phyloP scores from a whole-genome alignment of 108 stramenopile species.

The Nitzschia inconspicua region DNA sequence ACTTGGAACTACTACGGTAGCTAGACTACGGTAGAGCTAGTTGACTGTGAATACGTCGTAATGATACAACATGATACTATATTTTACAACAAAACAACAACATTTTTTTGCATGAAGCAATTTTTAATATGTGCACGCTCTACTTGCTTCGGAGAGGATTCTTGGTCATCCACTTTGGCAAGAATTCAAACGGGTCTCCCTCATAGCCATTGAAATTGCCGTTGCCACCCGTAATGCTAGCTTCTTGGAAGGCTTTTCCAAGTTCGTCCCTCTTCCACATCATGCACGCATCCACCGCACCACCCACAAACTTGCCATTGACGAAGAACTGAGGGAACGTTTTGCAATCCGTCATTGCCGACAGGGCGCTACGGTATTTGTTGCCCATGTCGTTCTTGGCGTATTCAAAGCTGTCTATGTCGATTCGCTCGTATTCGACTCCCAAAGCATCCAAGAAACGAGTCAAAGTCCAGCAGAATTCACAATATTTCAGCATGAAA shows the following conservation, averaged over 20 bases:
- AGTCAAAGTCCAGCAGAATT: constrained; percentile 43
- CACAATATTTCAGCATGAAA: constrained; percentile 40
- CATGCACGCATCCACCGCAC: constrained; percentile 46
- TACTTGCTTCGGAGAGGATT: constrained; percentile 37
- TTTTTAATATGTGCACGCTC: background rate
- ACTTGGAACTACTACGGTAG: too few relatives aligned
- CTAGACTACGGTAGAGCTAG: too few relatives aligned
- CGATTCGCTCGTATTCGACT: constrained; percentile 23
- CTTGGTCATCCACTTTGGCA: constrained; percentile 51
- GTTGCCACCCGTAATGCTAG: constrained; percentile 21
- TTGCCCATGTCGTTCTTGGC: constrained; percentile 39
- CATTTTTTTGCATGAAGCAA: too few relatives aligned
- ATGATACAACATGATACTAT: too few relatives aligned
- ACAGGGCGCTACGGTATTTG: constrained; percentile 33
- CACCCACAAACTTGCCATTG: constrained; percentile 32
- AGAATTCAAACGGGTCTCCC: constrained; percentile 52
- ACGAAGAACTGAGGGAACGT: constrained; percentile 45
- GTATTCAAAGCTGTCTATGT: constrained; percentile 30
- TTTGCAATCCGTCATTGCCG: constrained; percentile 14
- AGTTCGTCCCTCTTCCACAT: constrained; percentile 50
- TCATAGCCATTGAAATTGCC: constrained; percentile 20
- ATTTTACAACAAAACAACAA: too few relatives aligned
- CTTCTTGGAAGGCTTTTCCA: constrained; percentile 32
- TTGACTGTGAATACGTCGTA: too few relatives aligned
- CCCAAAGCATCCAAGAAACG: constrained; percentile 19